Conservation (phyloP, 1,284 basidiomycete genomes). For the Wallemia ichthyophaga region DNA sequence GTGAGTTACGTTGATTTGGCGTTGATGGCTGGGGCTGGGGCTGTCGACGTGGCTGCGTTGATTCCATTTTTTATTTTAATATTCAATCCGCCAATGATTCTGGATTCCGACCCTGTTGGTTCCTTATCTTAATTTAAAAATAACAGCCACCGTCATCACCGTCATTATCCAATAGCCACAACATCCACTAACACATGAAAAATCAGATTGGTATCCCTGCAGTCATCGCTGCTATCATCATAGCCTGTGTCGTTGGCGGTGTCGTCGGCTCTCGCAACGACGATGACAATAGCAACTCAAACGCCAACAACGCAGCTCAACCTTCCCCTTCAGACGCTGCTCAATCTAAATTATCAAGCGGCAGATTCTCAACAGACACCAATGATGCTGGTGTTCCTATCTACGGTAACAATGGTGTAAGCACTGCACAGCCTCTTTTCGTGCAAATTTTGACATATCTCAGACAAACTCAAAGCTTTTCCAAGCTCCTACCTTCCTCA, state of each 20-base stretch:
- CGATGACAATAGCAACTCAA: background rate
- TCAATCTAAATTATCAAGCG: background rate
- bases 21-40: too few relatives aligned
- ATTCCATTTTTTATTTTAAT: too few relatives aligned
- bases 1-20: background rate
- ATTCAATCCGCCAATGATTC: too few relatives aligned
- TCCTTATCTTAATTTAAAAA: too few relatives aligned
- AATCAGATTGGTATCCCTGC: background rate
- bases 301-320: background rate
- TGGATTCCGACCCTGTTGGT: too few relatives aligned
- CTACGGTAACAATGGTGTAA: background rate
- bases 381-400: background rate
- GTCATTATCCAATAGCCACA: too few relatives aligned
- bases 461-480: background rate
- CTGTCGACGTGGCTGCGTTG: too few relatives aligned
- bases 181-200: background rate
- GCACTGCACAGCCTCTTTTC: too few relatives aligned
- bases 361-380: background rate
- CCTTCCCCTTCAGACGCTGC: background rate
- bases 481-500: background rate
- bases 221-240: conserved; percentile 2
- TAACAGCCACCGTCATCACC: too few relatives aligned
- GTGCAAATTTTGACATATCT: too few relatives aligned
- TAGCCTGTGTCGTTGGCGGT: conserved; percentile 4
- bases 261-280: conserved; percentile 2